Base-by-base conservation (phyloP, 768 basidiomycete species). In the Boletus fagicola region DNA sequence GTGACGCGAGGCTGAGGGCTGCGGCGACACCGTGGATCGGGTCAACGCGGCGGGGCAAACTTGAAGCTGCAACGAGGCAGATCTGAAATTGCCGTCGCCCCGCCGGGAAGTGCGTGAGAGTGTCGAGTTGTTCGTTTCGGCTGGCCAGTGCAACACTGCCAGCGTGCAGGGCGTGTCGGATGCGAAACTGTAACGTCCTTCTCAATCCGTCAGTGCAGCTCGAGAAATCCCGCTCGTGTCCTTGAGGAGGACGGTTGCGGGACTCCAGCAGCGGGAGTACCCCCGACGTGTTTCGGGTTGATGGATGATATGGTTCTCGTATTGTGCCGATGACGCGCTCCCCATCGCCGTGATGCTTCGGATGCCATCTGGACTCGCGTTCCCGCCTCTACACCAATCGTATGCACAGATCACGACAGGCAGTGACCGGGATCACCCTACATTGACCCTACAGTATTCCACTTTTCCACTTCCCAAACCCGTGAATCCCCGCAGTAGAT, bases 51-150 rank as follows among this genome's bases (percentile, higher is more conserved):
- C 43, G 43, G 36, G 42, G 35, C 30, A 20, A 46, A 43, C 33
- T 47, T 40, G 55, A 62, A 22, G 59, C 8, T 43, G 33, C 68
- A 70, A 58, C 62, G 68, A 70, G 68, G 66, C 66, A 35, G 45
- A 4, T 36, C 35, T 39, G 47, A 47, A 39, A 35, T 11, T 2
- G 12, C 11, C 38, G 8, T 12, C 20, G 47, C 15, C 11, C 3
- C n/a, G n/a, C n/a, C n/a, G n/a, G n/a, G n/a, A 28, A 5, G 47
- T 26, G 5, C 46, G n/a, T 30, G 28, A 28, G 28, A 28, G 28
- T 28, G n/a, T n/a, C n/a, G n/a, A n/a, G n/a, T n/a, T n/a, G n/a
- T n/a, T n/a, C n/a, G n/a, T n/a, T n/a, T n/a, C n/a, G n/a, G n/a
- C n/a, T n/a, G n/a, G n/a, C n/a, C n/a, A n/a, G n/a, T n/a, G n/a